phyloP scores from a whole-genome alignment of 768 basidiomycete genomes.

The Boletus rubescentipes region DNA sequence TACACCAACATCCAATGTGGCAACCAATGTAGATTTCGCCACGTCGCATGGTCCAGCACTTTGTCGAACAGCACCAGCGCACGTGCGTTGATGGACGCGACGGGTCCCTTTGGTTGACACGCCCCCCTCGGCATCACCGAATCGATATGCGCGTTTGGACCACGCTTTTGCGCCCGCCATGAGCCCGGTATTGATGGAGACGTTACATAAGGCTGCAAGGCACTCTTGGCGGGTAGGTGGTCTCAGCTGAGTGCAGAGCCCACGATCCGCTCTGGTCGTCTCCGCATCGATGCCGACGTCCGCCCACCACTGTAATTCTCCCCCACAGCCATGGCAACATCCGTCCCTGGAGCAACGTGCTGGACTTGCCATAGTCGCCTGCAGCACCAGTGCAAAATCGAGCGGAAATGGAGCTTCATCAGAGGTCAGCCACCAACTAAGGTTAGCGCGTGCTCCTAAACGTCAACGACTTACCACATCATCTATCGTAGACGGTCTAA shows the following conservation, averaged over 20 bases:
- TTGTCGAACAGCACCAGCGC: conserved; percentile 52
- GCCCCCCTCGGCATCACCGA: conserved; percentile 18
- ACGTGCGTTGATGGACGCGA: conserved; percentile 50
- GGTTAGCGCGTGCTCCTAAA: no score
- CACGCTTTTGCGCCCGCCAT: conserved; percentile 63
- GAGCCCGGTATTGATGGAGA: conserved; percentile 47
- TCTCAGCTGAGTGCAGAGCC: conserved; percentile 56
- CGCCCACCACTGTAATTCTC: no score
- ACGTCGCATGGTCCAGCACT: conserved; percentile 51
- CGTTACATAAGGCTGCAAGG: conserved; percentile 48
- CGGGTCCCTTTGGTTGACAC: conserved; percentile 47
- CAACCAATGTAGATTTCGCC: conserved; percentile 67
- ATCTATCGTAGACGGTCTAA: no score
- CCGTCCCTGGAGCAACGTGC: no score
- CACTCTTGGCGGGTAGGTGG: conserved; percentile 50
- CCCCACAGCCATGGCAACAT: no score
- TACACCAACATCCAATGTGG: conserved; percentile 63
- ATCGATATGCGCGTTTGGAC: conserved; percentile 65
- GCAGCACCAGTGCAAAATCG: no score
- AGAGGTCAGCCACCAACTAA: no score
- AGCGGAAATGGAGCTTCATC: no score
- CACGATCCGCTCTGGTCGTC: no score
- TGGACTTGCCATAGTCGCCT: no score
- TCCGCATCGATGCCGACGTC: no score
- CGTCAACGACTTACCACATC: no score